Conservation (phyloP, 176 grass and related monocot genomes). For the Oryza nivara region DNA sequence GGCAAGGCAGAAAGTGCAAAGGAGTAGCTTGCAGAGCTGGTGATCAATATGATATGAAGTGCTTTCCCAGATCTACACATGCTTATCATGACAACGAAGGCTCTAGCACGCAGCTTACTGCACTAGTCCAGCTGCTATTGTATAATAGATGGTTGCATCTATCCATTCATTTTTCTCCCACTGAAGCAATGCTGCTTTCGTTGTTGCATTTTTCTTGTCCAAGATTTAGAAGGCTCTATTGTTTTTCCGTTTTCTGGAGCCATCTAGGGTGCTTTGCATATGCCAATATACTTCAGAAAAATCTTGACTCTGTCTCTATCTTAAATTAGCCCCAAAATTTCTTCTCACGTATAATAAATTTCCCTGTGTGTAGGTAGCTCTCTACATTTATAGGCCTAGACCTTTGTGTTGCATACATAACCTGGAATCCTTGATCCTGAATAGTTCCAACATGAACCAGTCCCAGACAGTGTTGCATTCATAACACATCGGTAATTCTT, state of each 20-base stretch:
- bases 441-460: too few relatives aligned
- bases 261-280: not conserved
- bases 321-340: not conserved
- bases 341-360: constrained; percentile 32
- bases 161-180: constrained; percentile 36
- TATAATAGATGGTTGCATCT: constrained; percentile 47
- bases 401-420: too few relatives aligned
- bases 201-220: not conserved
- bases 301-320: not conserved
- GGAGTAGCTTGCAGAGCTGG: constrained; percentile 2
- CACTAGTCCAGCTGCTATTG: constrained; percentile 39
- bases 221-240: not conserved
- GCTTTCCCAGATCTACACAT: constrained; percentile 11
- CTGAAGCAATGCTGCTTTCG: constrained; percentile 8
- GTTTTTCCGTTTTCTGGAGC: not conserved
- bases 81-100: constrained; percentile 19
- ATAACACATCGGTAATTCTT: too few relatives aligned
- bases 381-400: not conserved
- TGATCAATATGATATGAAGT: not conserved
- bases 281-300: not conserved
- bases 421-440: not conserved
- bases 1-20: constrained; percentile 41
- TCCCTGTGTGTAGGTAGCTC: not conserved
- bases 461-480: too few relatives aligned
- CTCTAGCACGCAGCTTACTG: not conserved